These are phyloP conservation scores for Suillus fuscotomentosus DNA, from an alignment of 768 basidiomycete species.

Conservation along the genomic window DNA sequence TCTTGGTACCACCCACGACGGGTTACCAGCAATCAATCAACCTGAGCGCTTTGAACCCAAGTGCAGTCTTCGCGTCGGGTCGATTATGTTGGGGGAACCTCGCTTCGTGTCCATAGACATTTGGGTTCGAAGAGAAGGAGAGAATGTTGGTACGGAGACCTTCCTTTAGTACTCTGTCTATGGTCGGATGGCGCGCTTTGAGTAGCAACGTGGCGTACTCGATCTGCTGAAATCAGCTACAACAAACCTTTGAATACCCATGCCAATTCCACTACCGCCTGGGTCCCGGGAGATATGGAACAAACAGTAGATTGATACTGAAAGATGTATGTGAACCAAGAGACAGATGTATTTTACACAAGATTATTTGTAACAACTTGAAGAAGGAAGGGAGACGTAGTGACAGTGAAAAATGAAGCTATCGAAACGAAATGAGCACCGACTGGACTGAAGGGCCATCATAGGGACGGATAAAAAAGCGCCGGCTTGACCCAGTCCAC, in stretches of 20 bases:
- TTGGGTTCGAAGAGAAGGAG: not conserved
- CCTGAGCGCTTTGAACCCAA: not conserved
- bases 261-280: not conserved
- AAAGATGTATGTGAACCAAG: not conserved
- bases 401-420: not conserved
- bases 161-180: not conserved
- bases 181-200: too few relatives aligned
- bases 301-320: not conserved
- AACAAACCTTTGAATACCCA: not conserved
- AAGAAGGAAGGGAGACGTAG: not conserved
- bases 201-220: not conserved
- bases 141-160: not conserved
- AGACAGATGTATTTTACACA: not conserved
- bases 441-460: not conserved
- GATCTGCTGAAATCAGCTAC: not conserved
- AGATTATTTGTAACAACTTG: not conserved
- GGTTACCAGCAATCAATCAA: too few relatives aligned
- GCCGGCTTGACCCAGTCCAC: not conserved
- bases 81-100: not conserved
- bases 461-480: not conserved
- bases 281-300: not conserved
- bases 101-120: not conserved
- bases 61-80: not conserved
- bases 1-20: too few relatives aligned
- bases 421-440: not conserved